Conservation (phyloP, 805 yeast genomes). For the Myxozyma neglecta region DNA sequence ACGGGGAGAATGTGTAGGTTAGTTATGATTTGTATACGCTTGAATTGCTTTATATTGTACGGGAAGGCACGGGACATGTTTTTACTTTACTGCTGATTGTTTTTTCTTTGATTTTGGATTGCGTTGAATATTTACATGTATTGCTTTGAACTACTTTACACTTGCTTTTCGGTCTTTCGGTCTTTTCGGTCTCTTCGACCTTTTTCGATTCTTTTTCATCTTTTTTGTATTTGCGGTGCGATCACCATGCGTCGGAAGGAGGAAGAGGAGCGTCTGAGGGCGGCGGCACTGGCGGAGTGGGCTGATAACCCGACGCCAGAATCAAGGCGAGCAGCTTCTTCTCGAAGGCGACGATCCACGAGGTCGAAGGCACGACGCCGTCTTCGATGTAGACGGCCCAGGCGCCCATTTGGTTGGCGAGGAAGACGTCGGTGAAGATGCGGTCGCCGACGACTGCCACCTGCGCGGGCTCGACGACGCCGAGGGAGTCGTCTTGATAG, state of each 20-base stretch:
- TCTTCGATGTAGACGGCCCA: conserved; percentile 78
- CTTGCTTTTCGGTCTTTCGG: no score
- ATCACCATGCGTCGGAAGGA: conserved; percentile 7
- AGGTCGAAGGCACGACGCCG: conserved; percentile 57
- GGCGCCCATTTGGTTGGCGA: conserved; percentile 94
- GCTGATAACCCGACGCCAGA: not conserved
- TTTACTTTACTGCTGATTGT: no score
- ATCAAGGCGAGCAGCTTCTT: not conserved
- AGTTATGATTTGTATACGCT: no score
- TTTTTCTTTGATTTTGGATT: no score
- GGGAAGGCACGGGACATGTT: no score
- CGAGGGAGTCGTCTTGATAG: conserved; percentile 42
- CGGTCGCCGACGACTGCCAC: conserved; percentile 90
- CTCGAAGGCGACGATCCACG: not conserved
- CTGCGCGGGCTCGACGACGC: conserved; percentile 53
- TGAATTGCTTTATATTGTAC: no score
- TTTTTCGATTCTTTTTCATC: not conserved
- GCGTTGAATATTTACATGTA: no score
- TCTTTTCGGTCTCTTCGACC: not conserved
- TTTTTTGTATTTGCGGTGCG: not conserved
- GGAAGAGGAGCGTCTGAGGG: conserved; percentile 1
- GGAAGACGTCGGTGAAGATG: conserved; percentile 82
- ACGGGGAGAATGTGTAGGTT: no score
- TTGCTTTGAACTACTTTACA: no score
- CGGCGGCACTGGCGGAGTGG: not conserved